A percentile compares a stretch with the other conserved stretches of the same genome.
Evolutionary conservation across 192 early-diverging fungal species (phyloP).

Genomic region (Podochytrium sp.): DNA sequence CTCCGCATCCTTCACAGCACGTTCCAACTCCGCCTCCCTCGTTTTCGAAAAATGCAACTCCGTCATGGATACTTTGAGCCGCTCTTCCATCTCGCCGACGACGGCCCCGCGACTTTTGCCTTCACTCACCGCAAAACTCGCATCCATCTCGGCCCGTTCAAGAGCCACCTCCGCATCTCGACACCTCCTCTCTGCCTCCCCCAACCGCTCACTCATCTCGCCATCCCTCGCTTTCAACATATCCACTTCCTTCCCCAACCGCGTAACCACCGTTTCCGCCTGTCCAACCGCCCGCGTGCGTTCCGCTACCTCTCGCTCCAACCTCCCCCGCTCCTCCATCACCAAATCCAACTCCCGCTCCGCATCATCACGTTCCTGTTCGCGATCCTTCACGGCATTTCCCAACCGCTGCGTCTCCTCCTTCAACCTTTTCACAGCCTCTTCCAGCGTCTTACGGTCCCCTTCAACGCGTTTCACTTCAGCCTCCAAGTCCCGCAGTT

Average conservation of each 20-base stretch:
- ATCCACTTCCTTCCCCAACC: constrained; percentile 17
- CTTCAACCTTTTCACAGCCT: neutral
- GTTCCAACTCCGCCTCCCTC: constrained; percentile 16
- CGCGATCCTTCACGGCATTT: constrained; percentile 1
- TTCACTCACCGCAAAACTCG: constrained; percentile 8
- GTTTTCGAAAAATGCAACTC: constrained; percentile 30
- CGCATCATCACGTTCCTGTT: constrained; percentile 34
- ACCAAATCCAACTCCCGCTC: constrained; percentile 21
- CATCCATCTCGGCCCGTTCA: constrained; percentile 26
- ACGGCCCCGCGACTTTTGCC: constrained; percentile 10
- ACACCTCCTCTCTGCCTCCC: constrained; percentile 17
- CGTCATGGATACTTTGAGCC: constrained; percentile 17
- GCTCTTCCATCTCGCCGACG: constrained; percentile 23
- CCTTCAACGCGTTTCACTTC: neutral
- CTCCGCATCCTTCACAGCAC: constrained; percentile 14
- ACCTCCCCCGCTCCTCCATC: constrained; percentile 14
- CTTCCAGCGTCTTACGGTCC: constrained; percentile 7
- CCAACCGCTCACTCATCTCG: neutral
- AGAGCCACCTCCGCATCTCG: constrained; percentile 18
- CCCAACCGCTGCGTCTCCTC: neutral
- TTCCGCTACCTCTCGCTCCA: neutral
- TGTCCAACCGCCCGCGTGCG: neutral
- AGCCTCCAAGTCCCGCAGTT: neutral
- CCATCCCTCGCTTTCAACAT: neutral
- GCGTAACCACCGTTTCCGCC: constrained; percentile 1